These are phyloP conservation scores for Allium sativum DNA, from an alignment of 106 monocot species.

Conservation along the genomic window DNA sequence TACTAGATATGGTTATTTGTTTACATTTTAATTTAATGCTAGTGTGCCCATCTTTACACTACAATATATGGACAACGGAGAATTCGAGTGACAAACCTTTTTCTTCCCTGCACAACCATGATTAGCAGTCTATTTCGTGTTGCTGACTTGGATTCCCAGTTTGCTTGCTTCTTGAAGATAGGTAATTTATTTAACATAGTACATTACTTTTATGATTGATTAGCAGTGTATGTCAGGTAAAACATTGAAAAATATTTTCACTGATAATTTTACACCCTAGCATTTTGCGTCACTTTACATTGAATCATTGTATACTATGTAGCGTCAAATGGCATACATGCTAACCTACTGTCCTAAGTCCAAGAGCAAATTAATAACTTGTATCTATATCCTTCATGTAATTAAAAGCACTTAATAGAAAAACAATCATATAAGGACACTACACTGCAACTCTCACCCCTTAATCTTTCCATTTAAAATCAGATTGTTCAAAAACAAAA, in stretches of 20 bases:
- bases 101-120: slow-evolving; percentile 83
- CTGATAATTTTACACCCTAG: too few relatives aligned
- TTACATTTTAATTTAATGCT: too few relatives aligned
- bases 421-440: too few relatives aligned
- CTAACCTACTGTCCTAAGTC: slow-evolving; percentile 51
- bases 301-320: slow-evolving; percentile 21
- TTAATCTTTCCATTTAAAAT: too few relatives aligned
- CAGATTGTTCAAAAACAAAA: too few relatives aligned
- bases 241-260: too few relatives aligned
- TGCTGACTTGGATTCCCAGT: slow-evolving; percentile 87
- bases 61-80: slow-evolving; percentile 95
- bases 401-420: too few relatives aligned
- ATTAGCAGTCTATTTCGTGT: slow-evolving; percentile 82
- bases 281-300: too few relatives aligned
- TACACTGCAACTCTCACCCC: too few relatives aligned
- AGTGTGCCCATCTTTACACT: slow-evolving; percentile 98
- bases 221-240: too few relatives aligned
- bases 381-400: slow-evolving; percentile 74
- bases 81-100: slow-evolving; percentile 83
- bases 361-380: slow-evolving; percentile 69
- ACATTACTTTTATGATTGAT: too few relatives aligned
- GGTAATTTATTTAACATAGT: slow-evolving; percentile 30
- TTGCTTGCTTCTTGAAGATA: slow-evolving; percentile 82
- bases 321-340: slow-evolving; percentile 75
- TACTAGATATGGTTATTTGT: too few relatives aligned